Conservation (phyloP, 2,329 filamentous ascomycete genomes). For the Sarocladiaceae sp. region DNA sequence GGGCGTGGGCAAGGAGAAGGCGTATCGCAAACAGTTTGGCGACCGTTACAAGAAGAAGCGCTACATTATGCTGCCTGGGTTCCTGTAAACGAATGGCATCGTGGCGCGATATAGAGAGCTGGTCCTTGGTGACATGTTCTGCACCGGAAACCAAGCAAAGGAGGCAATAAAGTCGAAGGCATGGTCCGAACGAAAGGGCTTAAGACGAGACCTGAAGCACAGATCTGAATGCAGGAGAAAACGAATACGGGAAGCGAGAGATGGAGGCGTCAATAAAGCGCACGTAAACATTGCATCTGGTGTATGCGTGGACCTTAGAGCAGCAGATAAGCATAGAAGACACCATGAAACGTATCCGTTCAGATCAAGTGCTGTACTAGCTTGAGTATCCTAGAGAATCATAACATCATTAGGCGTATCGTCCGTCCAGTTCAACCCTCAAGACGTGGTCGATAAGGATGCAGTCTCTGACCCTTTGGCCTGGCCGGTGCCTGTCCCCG, state of each 20-base stretch:
- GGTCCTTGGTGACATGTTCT: not conserved
- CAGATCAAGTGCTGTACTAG: too few relatives aligned
- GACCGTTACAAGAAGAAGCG: conserved; percentile 95
- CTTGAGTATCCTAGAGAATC: too few relatives aligned
- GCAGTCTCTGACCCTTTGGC: conserved; percentile 32
- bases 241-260: not conserved
- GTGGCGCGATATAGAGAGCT: not conserved
- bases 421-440: not conserved
- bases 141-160: too few relatives aligned
- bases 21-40: conserved; percentile 85
- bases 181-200: too few relatives aligned
- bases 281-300: too few relatives aligned
- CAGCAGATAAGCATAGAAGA: not conserved
- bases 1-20: conserved; percentile 86
- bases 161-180: too few relatives aligned
- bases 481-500: conserved; percentile 20
- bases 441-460: conserved; percentile 26
- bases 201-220: too few relatives aligned
- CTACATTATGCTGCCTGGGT: conserved; percentile 71
- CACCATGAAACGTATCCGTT: too few relatives aligned
- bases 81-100: conserved; percentile 45
- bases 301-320: not conserved
- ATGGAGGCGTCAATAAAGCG: not conserved
- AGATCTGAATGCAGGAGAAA: too few relatives aligned
- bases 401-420: not conserved